phyloP scores from a whole-genome alignment of 768 basidiomycete genomes.

The Saitozyma sp. region DNA sequence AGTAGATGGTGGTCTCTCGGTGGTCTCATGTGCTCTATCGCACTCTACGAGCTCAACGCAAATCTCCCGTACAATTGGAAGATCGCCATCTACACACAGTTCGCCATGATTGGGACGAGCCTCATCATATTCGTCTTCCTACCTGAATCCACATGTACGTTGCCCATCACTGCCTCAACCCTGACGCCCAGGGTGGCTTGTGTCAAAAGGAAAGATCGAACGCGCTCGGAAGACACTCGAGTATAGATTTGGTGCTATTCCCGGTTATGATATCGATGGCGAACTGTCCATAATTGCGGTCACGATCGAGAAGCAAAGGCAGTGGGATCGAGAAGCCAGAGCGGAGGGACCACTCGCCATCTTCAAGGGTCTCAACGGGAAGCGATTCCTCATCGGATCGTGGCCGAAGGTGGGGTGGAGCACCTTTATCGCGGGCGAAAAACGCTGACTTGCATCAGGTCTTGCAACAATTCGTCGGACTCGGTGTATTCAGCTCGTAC shows the following conservation, averaged over 20 bases:
- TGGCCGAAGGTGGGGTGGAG: slow-evolving; percentile 27
- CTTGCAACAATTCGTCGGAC: slow-evolving; percentile 31
- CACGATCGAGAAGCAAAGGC: slow-evolving; percentile 22
- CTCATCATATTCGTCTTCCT: slow-evolving; percentile 27
- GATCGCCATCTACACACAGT: slow-evolving; percentile 36
- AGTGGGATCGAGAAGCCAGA: slow-evolving; percentile 9
- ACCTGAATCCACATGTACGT: slow-evolving; percentile 32
- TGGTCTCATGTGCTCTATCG: slow-evolving; percentile 19
- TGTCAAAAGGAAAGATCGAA: slow-evolving; percentile 18
- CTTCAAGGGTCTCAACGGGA: slow-evolving; percentile 27
- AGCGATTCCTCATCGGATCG: slow-evolving; percentile 32
- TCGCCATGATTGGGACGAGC: slow-evolving; percentile 26
- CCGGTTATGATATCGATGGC: slow-evolving; percentile 16
- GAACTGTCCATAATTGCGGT: slow-evolving; percentile 26
- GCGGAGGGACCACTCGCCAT: slow-evolving; percentile 17
- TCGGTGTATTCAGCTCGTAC: slow-evolving; percentile 20
- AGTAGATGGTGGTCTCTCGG: slow-evolving; percentile 30
- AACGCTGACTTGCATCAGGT: slow-evolving; percentile 9
- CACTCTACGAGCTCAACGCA: slow-evolving; percentile 12
- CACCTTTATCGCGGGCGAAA: not conserved
- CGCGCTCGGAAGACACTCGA: slow-evolving; percentile 16
- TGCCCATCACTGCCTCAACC: not conserved
- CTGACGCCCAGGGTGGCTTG: slow-evolving; percentile 24
- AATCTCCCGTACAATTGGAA: slow-evolving; percentile 20
- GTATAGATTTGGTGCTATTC: slow-evolving; percentile 7